A percentile compares a stretch with the other conserved stretches of the same genome.
Conservation (phyloP, 371 early-diverging fungal species). For the Actinomortierella ambigua region DNA sequence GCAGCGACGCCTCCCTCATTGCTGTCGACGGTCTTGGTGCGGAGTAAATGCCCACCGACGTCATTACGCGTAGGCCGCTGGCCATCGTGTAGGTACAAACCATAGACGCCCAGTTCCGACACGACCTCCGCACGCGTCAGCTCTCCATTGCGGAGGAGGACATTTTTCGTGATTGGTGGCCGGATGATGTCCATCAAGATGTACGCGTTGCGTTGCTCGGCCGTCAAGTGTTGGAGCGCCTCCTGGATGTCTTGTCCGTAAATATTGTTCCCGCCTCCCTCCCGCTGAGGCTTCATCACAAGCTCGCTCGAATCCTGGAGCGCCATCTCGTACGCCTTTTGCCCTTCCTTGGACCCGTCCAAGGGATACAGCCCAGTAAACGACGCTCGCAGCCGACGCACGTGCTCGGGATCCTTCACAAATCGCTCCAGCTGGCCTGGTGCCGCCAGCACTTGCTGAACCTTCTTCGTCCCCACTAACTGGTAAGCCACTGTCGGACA, state of each 20-base stretch:
- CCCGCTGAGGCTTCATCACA: conserved; percentile 96
- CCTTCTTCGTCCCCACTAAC: conserved; percentile 94
- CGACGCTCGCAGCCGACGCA: conserved; percentile 64
- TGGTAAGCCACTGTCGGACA: conserved; percentile 94
- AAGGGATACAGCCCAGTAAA: conserved; percentile 94
- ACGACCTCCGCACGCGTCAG: conserved; percentile 77
- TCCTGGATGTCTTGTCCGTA: conserved; percentile 86
- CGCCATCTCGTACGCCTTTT: conserved; percentile 71
- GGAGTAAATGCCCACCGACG: conserved; percentile 87
- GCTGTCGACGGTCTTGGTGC: conserved; percentile 85
- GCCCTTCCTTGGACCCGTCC: conserved; percentile 72
- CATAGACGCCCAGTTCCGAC: conserved; percentile 94
- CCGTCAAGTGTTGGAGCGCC: conserved; percentile 56
- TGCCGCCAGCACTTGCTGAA: conserved; percentile 90
- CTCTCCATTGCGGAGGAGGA: conserved; percentile 84
- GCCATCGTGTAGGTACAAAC: conserved; percentile 80
- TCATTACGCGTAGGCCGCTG: conserved; percentile 75
- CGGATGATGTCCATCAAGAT: conserved; percentile 93
- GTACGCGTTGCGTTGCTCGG: conserved; percentile 74
- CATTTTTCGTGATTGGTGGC: conserved; percentile 75
- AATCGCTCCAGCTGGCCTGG: conserved; percentile 84
- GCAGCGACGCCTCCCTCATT: conserved; percentile 98
- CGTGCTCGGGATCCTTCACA: conserved; percentile 59
- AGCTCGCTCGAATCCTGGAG: conserved; percentile 65
- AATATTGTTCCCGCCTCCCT: conserved; percentile 97